A percentile compares a stretch with the other conserved stretches of the same genome.
phyloP scores from a whole-genome alignment of 1,284 basidiomycete species.

The Ustilago nuda region DNA sequence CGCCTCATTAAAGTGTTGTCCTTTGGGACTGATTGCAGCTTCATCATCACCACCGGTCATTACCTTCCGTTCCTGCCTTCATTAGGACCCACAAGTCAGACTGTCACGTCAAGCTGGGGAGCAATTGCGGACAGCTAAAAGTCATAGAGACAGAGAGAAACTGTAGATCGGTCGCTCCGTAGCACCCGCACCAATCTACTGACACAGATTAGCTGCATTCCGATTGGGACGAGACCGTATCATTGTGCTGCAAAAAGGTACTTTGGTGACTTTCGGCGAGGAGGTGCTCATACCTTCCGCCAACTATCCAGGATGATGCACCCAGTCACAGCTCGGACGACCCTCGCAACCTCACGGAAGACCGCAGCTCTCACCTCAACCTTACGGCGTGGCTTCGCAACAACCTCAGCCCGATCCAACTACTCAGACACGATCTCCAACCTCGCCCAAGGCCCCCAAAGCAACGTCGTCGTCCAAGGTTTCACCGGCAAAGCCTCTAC shows the following conservation, averaged over 20 bases:
- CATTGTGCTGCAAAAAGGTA: no score
- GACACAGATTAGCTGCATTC: no score
- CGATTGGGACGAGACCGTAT: no score
- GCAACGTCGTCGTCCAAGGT: slow-evolving; percentile 58
- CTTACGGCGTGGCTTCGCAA: slow-evolving; percentile 18
- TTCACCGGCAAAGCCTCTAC: slow-evolving; percentile 59
- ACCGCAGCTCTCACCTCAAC: neutral
- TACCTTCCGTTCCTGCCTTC: slow-evolving; percentile 1
- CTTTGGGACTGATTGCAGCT: no score
- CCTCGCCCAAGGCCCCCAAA: slow-evolving; percentile 46
- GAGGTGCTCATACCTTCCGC: no score
- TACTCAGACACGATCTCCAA: slow-evolving; percentile 48
- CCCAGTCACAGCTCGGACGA: no score
- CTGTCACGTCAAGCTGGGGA: neutral
- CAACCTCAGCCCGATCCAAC: neutral
- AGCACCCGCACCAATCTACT: no score
- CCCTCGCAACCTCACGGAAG: neutral
- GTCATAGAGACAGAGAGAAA: neutral
- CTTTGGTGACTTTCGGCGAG: no score
- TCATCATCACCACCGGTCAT: neutral
- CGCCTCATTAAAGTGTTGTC: slow-evolving; percentile 6
- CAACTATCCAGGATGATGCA: no score
- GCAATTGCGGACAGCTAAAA: neutral
- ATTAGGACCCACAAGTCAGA: neutral
- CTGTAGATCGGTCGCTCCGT: no score